Evolutionary conservation across 2,329 filamentous ascomycete genomes (phyloP), one percentile per base, ranked within the genome.

Genomic region (Paracamarosporium sp.): DNA sequence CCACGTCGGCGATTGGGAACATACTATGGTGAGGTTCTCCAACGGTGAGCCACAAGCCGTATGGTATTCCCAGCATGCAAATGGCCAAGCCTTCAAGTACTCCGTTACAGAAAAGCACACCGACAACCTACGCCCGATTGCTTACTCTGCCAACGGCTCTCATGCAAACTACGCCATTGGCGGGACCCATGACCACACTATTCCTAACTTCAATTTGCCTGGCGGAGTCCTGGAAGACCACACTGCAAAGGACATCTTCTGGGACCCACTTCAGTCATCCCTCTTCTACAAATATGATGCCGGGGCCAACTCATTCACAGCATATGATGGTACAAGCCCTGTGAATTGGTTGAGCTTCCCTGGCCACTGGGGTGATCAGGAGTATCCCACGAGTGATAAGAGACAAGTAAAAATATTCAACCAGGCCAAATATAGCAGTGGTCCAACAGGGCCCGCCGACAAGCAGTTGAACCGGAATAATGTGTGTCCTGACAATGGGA

Each of bases 1-100:
- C 68, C 88, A 90, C 69, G 83, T 90, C 28, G 88, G 87, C 8
- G 86, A 88, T 67, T 88, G 85, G 86, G 87, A 89, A 68, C 86
- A 89, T 70, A 87, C 84, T 53, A 88, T 88, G 86, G 79, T 90
- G 30, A 86, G 88, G 11, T 90, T 90, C 72, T 50, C 78, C 15
- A 78, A 87, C 53, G 84, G 84, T 9, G 60, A 66, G 1, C 88
- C 88, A 0, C 72, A 81, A 59, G 78, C 80, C 1, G 70, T 90
- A 12, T 90, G 86, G 85, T 89, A 82, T 67, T 85, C 82, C 51
- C 87, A 90, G 67, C 88, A 90, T 69, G 74, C 79, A 28, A 80
- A 82, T 60, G 88, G 88, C 4, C 79, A 90, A 71, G 87, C 88
- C 1, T 90, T 89, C 71, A 81, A 78, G 2, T 90, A 88, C 66